Conservation (phyloP, 441 rosid species). For the Syzygium malaccense region DNA sequence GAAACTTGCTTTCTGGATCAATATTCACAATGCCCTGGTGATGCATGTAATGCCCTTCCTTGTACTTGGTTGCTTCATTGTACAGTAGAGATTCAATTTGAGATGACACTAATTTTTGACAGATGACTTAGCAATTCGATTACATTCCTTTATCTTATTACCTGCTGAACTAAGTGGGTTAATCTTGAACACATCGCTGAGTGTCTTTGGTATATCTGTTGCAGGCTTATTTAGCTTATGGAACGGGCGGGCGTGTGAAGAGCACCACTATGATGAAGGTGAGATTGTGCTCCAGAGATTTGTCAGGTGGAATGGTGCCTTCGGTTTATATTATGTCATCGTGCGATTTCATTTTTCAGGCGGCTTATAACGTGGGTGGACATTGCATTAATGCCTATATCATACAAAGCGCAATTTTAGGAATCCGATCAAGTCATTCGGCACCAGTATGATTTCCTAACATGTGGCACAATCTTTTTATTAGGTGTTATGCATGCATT, state of each 20-base stretch:
- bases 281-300: background rate
- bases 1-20: slow-evolving; percentile 78
- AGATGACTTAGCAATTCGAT: background rate
- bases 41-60: slow-evolving; percentile 56
- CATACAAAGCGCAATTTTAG: slow-evolving; percentile 61
- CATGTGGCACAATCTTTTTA: background rate
- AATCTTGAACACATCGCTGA: background rate
- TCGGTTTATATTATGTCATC: background rate
- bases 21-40: slow-evolving; percentile 70
- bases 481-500: background rate
- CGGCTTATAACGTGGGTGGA: slow-evolving; percentile 68
- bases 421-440: slow-evolving; percentile 50
- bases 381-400: slow-evolving; percentile 45
- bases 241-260: slow-evolving; percentile 38
- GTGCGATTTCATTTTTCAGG: slow-evolving; percentile 20
- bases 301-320: background rate
- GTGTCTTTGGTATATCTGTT: slow-evolving; percentile 9
- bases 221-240: slow-evolving; percentile 82
- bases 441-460: slow-evolving; percentile 38
- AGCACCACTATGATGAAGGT: slow-evolving; percentile 53
- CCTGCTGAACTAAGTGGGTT: background rate
- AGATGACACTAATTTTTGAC: background rate
- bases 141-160: background rate
- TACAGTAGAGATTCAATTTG: background rate
- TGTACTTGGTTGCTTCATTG: background rate